Base-by-base conservation (phyloP, 192 early-diverging fungal species). In the Coemansia pectinata region DNA sequence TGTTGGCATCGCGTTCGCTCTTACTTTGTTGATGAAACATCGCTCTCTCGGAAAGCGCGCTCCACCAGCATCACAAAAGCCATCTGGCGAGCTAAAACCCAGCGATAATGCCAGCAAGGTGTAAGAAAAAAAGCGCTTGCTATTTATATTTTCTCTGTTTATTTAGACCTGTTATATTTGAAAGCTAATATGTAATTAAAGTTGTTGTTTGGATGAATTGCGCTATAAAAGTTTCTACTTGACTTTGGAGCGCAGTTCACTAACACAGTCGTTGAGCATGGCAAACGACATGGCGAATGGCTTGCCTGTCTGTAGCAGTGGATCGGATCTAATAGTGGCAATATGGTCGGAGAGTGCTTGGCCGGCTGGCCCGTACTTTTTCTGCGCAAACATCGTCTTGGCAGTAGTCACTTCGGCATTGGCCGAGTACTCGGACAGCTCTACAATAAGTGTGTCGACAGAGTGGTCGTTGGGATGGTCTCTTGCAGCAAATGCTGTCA, bases 261-360 rank as follows among this genome's bases (percentile, higher is more conserved):
- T 64, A 11, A 71, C 66, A 34, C 77, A 74, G 6, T 65, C 69
- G 34, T 66, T 65, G 19, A 74, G 72, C 69, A 79, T 79, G 38
- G 40, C 44, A 33, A 71, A 73, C 3, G 69, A 33, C 60, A 40
- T 39, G 5, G 65, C 60, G 6, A 67, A 52, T 33, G 65, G 71
- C 29, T 71, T 71, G 44, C 72, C 69, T 0, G 29, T 21, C 45
- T 79, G 77, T 7, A 79, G 57, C 2, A 79, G 62, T 3, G 72
- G 72, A 21, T 79, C 77, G 3, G 61, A 41, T 39, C 70, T 71
- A 5, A 79, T 62, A 8, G 68, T 29, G 8, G 23, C 38, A 17
- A 73, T 29, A 50, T 79, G 72, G 1, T 23, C 17, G 1, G 10
- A 9, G 5, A 79, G 69, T 1, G 39, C 65, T 34, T 58, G 14